Conservation (phyloP, 169 alveolate species). For the Cryptosporidium meleagridis region DNA sequence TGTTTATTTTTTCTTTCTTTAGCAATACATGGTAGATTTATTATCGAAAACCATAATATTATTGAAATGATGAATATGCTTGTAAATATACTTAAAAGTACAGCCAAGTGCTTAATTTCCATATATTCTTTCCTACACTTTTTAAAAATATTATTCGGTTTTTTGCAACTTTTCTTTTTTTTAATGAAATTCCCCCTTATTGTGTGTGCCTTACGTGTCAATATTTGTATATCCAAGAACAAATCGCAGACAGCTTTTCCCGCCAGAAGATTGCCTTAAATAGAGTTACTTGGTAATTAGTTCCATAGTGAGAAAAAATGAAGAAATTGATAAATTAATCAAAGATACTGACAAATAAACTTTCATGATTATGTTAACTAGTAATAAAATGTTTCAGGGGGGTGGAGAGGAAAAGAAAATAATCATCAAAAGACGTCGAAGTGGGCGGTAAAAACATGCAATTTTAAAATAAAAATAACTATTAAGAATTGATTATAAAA, state of each 20-base stretch:
- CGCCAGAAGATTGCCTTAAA: too few relatives aligned
- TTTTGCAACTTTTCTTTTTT: too few relatives aligned
- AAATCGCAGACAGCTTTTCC: too few relatives aligned
- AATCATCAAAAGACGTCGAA: neutral
- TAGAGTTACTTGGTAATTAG: too few relatives aligned
- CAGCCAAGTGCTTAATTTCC: conserved; percentile 10
- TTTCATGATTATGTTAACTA: neutral
- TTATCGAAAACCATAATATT: conserved; percentile 30
- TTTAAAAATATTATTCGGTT: too few relatives aligned
- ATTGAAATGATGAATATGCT: neutral
- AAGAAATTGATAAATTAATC: too few relatives aligned
- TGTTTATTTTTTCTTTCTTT: conserved; percentile 17
- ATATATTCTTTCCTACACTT: neutral
- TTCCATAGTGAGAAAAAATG: too few relatives aligned
- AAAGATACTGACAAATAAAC: neutral
- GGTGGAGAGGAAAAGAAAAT: too few relatives aligned
- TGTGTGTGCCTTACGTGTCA: too few relatives aligned
- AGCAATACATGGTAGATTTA: conserved; percentile 46
- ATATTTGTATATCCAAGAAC: too few relatives aligned
- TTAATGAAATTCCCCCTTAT: too few relatives aligned
- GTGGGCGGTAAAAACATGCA: conserved; percentile 17
- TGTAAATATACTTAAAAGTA: neutral
- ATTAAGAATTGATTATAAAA: neutral
- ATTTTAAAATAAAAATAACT: neutral
- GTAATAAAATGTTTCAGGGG: neutral